Evolutionary conservation across 257 asterid species (phyloP), one percentile per base, ranked within the genome.

Genomic region (Capsicum chinense): DNA sequence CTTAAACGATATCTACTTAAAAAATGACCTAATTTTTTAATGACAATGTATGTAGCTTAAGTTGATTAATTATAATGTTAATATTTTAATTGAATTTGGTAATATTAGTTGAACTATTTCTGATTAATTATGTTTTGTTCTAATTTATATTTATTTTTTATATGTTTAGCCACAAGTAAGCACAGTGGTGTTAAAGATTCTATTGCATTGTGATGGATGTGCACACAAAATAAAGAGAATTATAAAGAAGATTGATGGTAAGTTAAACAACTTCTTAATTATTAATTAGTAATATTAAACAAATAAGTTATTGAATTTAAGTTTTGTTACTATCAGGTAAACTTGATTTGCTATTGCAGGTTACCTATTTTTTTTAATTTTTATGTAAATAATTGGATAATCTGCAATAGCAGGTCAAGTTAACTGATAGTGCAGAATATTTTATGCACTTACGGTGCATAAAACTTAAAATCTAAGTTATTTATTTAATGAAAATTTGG

Each of bases 151-250:
- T 3, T 39, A 39, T 39, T n/a, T 8, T 79, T 83, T 82, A 64
- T 66, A 69, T 42, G 62, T 87, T 83, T 87, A 94, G 97, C 89
- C 90, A 54, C 91, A 83, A 79, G 88, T 85, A 79, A 90, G 85
- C 59, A 89, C 93, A 8, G 96, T 93, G 86, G 89, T 87, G 69
- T 87, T 95, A 92, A 94, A 93, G 90, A 93, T 92, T 85, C 90
- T 80, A 62, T 89, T 95, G 59, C 99, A 95, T 89, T 95, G 99
- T 70, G 97, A 95, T 80, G 99, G 96, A 76, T 95, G 99, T 80
- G 97, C 97, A 6, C 89, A 88, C 56, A 95, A 95, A 86, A 94
- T 95, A 60, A 93, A 89, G 89, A 82, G 96, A 81, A 85, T 89
- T 68, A 90, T 95, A 82, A 92, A 91, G 87, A 89, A 94, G n/a